Conservation (phyloP, 345 rosid species). For the Eucalyptus melliodora region DNA sequence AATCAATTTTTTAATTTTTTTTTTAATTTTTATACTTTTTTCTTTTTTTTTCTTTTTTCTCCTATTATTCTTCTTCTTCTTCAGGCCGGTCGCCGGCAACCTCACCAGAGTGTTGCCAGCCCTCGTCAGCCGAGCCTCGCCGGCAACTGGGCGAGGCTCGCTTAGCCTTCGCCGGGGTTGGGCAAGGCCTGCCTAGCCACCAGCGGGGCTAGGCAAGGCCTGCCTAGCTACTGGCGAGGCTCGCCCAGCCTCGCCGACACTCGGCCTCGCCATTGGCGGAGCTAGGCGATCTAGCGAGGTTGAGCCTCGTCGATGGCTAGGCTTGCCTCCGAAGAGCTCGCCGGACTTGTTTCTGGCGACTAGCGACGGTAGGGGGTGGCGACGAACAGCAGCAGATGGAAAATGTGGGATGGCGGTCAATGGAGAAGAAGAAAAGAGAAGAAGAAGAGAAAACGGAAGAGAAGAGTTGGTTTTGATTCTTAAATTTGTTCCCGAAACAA, state of each 20-base stretch:
- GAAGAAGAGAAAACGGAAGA: too few relatives aligned
- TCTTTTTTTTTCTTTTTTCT: too few relatives aligned
- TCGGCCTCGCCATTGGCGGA: rapidly evolving
- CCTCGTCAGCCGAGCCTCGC: rapidly evolving
- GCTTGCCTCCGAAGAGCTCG: rapidly evolving
- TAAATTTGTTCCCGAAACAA: too few relatives aligned
- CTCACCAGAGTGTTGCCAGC: rapidly evolving
- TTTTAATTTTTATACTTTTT: too few relatives aligned
- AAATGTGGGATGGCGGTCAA: rapidly evolving
- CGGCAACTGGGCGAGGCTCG: rapidly evolving
- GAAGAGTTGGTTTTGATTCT: too few relatives aligned
- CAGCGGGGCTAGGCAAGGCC: rapidly evolving
- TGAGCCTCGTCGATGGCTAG: rapidly evolving
- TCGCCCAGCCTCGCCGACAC: too few relatives aligned
- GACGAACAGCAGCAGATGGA: rapidly evolving
- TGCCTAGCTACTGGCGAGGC: rapidly evolving
- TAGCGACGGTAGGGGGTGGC: rapidly evolving
- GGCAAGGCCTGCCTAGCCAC: too few relatives aligned
- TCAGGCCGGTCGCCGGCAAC: too few relatives aligned
- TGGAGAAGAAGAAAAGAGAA: too few relatives aligned
- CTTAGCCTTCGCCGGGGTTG: rapidly evolving
- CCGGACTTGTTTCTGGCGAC: rapidly evolving
- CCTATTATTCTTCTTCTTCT: too few relatives aligned
- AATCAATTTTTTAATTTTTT: too few relatives aligned
- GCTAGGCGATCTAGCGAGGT: too few relatives aligned